phyloP scores from a whole-genome alignment of 208 protist genomes.

The Trypanosoma rangeli region DNA sequence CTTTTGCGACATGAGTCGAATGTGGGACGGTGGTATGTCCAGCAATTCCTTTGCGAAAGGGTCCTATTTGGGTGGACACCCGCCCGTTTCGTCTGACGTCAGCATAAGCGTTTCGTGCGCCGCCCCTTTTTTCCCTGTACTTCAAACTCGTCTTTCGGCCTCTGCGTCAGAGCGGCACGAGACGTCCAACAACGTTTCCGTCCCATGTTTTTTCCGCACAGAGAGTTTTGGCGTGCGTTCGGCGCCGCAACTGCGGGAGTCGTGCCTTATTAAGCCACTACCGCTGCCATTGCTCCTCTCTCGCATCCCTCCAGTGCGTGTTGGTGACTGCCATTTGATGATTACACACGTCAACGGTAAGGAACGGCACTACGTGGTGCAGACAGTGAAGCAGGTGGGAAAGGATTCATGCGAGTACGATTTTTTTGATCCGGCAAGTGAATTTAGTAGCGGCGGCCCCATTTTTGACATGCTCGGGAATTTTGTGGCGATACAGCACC shows the following conservation, averaged over 20 bases:
- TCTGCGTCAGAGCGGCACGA: not conserved
- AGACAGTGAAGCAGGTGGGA: conserved; percentile 52
- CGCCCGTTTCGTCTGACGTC: not conserved
- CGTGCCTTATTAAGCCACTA: conserved; percentile 56
- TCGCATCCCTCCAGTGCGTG: conserved; percentile 39
- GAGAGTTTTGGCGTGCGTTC: not conserved
- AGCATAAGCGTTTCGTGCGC: not conserved
- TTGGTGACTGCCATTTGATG: conserved; percentile 78
- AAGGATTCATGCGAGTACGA: conserved; percentile 77
- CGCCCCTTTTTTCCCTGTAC: not conserved
- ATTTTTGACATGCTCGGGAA: conserved; percentile 81
- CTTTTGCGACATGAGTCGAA: conserved; percentile 59
- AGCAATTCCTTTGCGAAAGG: not conserved
- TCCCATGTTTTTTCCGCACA: not conserved
- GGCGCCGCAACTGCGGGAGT: not conserved
- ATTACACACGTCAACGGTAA: conserved; percentile 65
- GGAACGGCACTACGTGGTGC: conserved; percentile 60
- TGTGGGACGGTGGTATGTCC: not conserved
- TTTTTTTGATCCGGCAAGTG: conserved; percentile 30
- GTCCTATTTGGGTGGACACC: not conserved
- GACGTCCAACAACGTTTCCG: no score
- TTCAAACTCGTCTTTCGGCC: not conserved
- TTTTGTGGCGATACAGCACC: conserved; percentile 87
- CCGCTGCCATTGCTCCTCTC: conserved; percentile 78
- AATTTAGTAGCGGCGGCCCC: conserved; percentile 72